Conservation (phyloP, 2,329 filamentous ascomycete species). For the Trichoderma sp. region DNA sequence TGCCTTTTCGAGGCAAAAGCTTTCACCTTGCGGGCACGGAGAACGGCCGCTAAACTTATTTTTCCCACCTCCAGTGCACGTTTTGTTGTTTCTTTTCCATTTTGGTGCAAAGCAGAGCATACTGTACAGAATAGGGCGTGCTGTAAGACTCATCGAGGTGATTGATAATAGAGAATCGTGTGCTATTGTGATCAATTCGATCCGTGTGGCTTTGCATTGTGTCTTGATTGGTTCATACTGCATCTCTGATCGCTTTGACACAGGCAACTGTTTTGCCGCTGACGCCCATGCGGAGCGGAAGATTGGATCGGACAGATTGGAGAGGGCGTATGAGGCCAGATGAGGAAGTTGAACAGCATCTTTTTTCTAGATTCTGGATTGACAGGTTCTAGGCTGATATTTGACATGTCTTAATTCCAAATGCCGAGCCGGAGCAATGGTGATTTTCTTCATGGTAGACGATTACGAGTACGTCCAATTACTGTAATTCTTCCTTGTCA, state of each 20-base stretch:
- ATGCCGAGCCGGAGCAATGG: background rate
- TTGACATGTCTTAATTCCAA: background rate
- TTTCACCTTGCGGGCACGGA: background rate
- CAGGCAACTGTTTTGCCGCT: background rate
- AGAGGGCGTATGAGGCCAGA: background rate
- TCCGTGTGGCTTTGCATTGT: background rate
- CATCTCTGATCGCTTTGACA: too few species aligned
- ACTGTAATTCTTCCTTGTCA: background rate
- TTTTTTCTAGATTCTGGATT: background rate
- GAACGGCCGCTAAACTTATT: constrained; percentile 10
- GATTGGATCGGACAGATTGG: background rate
- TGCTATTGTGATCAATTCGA: background rate
- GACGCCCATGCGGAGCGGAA: background rate
- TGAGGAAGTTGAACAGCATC: constrained; percentile 3
- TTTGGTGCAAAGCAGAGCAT: background rate
- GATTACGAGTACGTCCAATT: background rate
- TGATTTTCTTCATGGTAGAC: background rate
- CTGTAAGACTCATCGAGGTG: background rate
- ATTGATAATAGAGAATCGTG: background rate
- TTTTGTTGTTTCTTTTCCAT: background rate
- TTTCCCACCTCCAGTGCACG: background rate
- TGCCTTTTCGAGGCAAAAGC: constrained; percentile 26
- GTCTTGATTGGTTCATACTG: background rate
- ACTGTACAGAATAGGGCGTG: background rate
- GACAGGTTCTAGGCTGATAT: background rate